A percentile compares a stretch with the other conserved stretches of the same genome.
These are phyloP conservation scores for Lagenaria siceraria DNA, from an alignment of 306 rosid genomes.

Conservation along the genomic window DNA sequence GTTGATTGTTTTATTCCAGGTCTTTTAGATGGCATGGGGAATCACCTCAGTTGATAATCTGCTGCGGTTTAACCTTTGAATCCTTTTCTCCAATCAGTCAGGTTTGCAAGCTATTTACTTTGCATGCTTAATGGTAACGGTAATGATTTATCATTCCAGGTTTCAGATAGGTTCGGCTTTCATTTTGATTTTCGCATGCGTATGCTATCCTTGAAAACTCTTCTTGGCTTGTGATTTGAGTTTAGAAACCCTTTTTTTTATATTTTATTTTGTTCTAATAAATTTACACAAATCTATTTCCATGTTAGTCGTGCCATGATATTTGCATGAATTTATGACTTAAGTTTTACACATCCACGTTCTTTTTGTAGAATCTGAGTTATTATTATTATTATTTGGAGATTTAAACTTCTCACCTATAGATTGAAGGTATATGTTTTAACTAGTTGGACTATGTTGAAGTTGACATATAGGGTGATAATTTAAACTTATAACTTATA, in stretches of 20 bases:
- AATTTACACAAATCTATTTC: too few relatives aligned
- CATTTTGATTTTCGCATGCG: background rate
- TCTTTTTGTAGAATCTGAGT: too few relatives aligned
- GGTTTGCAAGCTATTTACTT: background rate
- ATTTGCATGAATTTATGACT: background rate
- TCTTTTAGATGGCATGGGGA: background rate
- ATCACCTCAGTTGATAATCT: background rate
- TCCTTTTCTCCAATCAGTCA: background rate
- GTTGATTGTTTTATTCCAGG: background rate
- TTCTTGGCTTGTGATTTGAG: background rate
- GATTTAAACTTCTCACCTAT: background rate
- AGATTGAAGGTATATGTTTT: background rate
- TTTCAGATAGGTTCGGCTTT: background rate
- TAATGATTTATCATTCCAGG: background rate
- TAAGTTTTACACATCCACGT: background rate
- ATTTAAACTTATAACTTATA: background rate
- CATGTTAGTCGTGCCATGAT: background rate
- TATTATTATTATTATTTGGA: too few relatives aligned
- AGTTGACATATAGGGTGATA: background rate
- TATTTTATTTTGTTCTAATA: too few relatives aligned
- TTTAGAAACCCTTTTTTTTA: too few relatives aligned
- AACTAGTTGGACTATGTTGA: background rate
- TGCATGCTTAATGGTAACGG: background rate
- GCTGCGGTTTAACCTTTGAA: background rate
- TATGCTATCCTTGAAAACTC: background rate